phyloP scores from a whole-genome alignment of 768 basidiomycete species.

The Naganishia onofrii region DNA sequence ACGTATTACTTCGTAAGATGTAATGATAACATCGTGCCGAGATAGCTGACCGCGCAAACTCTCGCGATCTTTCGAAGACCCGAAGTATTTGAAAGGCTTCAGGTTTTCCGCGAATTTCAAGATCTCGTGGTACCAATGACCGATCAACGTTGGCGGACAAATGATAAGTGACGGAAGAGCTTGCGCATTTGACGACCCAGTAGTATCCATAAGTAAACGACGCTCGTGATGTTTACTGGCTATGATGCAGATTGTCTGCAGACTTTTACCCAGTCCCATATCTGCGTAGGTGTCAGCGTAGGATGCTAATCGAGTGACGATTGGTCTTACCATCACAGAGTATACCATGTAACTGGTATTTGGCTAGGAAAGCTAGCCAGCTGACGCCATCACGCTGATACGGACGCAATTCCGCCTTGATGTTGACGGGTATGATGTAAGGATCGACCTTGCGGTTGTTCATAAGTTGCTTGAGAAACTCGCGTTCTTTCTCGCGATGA shows the following conservation, averaged over 20 bases:
- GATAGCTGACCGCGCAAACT: constrained; percentile 65
- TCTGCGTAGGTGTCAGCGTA: constrained; percentile 58
- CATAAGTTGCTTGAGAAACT: constrained; percentile 86
- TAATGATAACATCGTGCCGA: constrained; percentile 84
- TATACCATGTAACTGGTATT: constrained; percentile 95
- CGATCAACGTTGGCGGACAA: constrained; percentile 94
- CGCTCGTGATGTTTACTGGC: constrained; percentile 87
- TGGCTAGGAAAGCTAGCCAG: constrained; percentile 96
- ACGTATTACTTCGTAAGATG: constrained; percentile 94
- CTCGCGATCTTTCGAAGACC: constrained; percentile 75
- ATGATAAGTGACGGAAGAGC: constrained; percentile 91
- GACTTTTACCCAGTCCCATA: constrained; percentile 97
- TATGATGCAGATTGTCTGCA: constrained; percentile 95
- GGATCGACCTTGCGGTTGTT: constrained; percentile 92
- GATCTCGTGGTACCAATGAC: constrained; percentile 99
- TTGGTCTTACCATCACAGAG: constrained; percentile 80
- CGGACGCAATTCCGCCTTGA: constrained; percentile 91
- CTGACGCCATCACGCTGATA: constrained; percentile 99
- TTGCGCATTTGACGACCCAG: constrained; percentile 68
- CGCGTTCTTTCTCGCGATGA: constrained; percentile 79
- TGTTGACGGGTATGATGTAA: constrained; percentile 76
- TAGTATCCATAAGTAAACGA: constrained; percentile 57
- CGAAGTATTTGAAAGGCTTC: constrained; percentile 80
- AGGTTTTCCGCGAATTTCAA: constrained; percentile 84
- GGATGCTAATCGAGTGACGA: constrained; percentile 4